These are phyloP conservation scores for Agrostemma githago DNA, from an alignment of 148 eudicot genomes.

Conservation along the genomic window DNA sequence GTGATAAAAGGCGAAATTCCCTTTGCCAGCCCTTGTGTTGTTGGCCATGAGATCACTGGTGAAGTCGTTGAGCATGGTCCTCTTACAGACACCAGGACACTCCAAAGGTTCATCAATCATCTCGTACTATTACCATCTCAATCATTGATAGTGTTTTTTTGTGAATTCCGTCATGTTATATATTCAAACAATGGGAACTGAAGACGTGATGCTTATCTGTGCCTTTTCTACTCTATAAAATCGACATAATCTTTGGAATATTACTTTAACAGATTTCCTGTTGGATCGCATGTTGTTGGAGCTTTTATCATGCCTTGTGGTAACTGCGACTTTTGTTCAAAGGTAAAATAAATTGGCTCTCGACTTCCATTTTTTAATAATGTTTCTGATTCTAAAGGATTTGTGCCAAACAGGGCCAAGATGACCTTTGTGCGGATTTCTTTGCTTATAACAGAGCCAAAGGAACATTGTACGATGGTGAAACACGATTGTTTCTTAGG, in stretches of 20 bases:
- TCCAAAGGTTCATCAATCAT: constrained; percentile 51
- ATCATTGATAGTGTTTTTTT: not conserved
- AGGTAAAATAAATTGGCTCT: constrained; percentile 38
- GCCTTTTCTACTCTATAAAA: constrained; percentile 13
- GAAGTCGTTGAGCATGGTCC: constrained; percentile 97
- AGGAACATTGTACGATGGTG: constrained; percentile 98
- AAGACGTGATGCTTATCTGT: constrained; percentile 6
- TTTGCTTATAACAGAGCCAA: constrained; percentile 96
- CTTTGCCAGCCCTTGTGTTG: constrained; percentile 85
- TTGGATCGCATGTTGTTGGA: constrained; percentile 91
- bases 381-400: constrained; percentile 7
- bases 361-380: constrained; percentile 3
- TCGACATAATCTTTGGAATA: constrained; percentile 20
- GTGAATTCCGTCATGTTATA: constrained; percentile 1
- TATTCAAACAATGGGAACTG: constrained; percentile 18
- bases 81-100: constrained; percentile 56
- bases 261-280: constrained; percentile 58
- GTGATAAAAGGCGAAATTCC: constrained; percentile 97
- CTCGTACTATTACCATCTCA: not conserved
- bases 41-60: constrained; percentile 98
- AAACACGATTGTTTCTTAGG: constrained; percentile 86
- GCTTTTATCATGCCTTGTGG: constrained; percentile 99
- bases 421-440: constrained; percentile 90
- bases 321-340: constrained; percentile 78
- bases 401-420: constrained; percentile 69